Evolutionary conservation across 2,329 filamentous ascomycete genomes (phyloP), one percentile per base, ranked within the genome.

Genomic region (Sclerotinia subarctica): DNA sequence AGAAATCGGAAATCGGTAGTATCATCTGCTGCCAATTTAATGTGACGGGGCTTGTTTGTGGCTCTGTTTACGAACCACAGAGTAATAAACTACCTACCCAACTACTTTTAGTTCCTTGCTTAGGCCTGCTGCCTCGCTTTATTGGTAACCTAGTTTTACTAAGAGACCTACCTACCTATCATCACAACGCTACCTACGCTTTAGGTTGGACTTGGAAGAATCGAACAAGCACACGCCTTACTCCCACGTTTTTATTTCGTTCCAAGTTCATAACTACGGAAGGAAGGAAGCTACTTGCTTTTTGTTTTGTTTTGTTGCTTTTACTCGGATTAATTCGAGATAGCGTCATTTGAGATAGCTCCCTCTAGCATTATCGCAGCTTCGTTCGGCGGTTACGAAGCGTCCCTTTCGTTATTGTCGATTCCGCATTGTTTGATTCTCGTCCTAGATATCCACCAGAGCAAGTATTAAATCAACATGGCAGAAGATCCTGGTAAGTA

Each of bases 401-500:
- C 38, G 17, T 42, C 38, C 38, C 35, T 42, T 42, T 4, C 21
- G 35, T 24, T 35, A 53, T 64, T 54, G 24, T 60, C 21, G 13
- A 57, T 59, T 17, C 42, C 44, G 38, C 24, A 24, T 49, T 17
- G 29, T 42, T n/a, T 10, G 19, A 21, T 52, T 21, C 29, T 7
- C 10, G 13, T 35, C 24, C 13, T 21, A 24, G 32, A 46, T 49
- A 46, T 26, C 29, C 46, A 46, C 44, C 32, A 60, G 49, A 60
- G 64, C 71, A 72, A 70, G 69, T 42, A 42, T 42, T 17, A 17
- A 17, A 42, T 3, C 38, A 42, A 17, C 38, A 77, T 77, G 76
- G 75, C 74, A 17, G 75, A 77, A 70, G 75, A 77, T 67, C 74
- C 73, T 73, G 73, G 76, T 77, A 72, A 76, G 76, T 73, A 69